Evolutionary conservation across 345 rosid genomes (phyloP), one percentile per base, ranked within the genome.

Genomic region (Sapria himalayana): DNA sequence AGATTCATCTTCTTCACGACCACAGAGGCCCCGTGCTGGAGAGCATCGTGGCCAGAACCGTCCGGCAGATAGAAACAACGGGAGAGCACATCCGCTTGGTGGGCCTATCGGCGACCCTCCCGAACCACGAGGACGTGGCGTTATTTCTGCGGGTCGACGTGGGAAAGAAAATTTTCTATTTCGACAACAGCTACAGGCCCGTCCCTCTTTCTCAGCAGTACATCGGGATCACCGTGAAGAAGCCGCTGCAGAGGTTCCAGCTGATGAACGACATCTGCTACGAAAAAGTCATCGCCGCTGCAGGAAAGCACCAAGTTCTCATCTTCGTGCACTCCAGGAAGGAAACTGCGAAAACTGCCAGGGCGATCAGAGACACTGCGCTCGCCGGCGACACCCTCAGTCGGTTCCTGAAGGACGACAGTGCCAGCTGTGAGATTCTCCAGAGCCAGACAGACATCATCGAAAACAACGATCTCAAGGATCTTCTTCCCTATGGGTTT

Each of bases 1-100:
- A 89, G 52, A 89, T 89, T 46, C 98, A 89, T 62, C 81, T 89
- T 48, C 98, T 89, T 46, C 98, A 89, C 60, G 93, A 89, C 60
- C 82, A 70, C 35, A 74, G 93, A 67, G 98, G 98, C 35, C 95
- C 98, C 36, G 98, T 89, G 49, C 91, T 89, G 10, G 98, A 82
- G 65, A 89, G 95, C 55, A 82, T 89, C 56, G 95, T 89, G 19
- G 98, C 98, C 15, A 74, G 98, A 61, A 89, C 98, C 33, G 73
- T 82, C 19, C 72, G 95, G 61, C 98, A 82, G 50, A 76, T 77
- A 60, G 98, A 89, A 71, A 74, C 94, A 23, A 70, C 86, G 1
- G 76, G 74, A 52, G 93, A 79, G 59, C 82, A 76, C 57, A 89
- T 82, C 60, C 68, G 98, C 10, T 56, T 89, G 76, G 98, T 89